Conservation (phyloP, 495 filamentous ascomycete genomes). For the Annulohypoxylon stygium region DNA sequence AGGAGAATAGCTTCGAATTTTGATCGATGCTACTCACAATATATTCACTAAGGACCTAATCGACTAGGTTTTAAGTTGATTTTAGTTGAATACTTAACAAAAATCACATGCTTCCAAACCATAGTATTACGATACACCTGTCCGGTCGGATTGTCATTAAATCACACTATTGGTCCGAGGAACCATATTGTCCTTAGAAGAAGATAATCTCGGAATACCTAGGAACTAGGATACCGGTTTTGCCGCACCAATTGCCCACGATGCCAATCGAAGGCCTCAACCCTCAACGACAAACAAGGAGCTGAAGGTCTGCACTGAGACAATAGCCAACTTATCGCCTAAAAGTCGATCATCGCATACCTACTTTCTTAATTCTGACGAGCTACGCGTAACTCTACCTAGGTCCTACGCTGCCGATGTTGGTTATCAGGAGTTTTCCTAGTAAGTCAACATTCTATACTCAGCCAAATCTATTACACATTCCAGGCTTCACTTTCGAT, state of each 20-base stretch:
- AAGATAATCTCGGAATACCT: neutral
- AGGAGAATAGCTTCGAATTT: no score
- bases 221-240: neutral
- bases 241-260: constrained; percentile 14
- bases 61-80: neutral
- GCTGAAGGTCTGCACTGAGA: neutral
- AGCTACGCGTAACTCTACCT: no score
- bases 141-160: neutral
- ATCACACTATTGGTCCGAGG: constrained; percentile 29
- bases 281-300: neutral
- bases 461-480: neutral
- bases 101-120: neutral
- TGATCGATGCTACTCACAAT: no score
- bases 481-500: neutral
- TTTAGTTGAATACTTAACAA: neutral
- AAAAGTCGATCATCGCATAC: neutral
- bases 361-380: no score
- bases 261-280: neutral
- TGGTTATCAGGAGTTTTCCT: neutral
- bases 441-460: neutral
- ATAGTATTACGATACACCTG: neutral
- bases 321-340: neutral
- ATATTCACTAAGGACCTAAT: no score
- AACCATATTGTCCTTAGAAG: constrained; percentile 10
- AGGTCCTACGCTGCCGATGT: neutral